Evolutionary conservation across 1,139 yeast genomes (phyloP), one percentile per base, ranked within the genome.

Genomic region (Kodamaea ohmeri): DNA sequence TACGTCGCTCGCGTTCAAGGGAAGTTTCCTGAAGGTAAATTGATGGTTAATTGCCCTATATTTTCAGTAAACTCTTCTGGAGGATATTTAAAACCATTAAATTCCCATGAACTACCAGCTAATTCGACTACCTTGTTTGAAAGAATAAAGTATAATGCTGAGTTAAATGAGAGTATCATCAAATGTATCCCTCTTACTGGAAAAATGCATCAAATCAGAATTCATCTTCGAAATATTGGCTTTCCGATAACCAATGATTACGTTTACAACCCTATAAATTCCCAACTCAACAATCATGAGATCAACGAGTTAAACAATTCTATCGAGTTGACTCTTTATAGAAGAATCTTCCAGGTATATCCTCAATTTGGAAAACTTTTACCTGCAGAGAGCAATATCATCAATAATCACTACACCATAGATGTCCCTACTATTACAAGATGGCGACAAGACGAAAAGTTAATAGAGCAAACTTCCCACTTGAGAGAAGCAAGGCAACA

Each of bases 161-260:
- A 43, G 1, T 26, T 50, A 9, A 53, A 80, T 47, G 72, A 81
- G 39, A 76, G 83, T 39, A 56, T 85, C 1, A 84, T 85, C 0
- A 51, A 65, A 36, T 84, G 95, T 52, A 66, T 62, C 44, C 95
- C 95, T 0, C 46, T 75, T 6, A 80, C 92, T 0, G 95, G 95
- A 0, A 70, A 84, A 49, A 83, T 85, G 48, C 95, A 85, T 55
- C 95, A 85, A 54, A 83, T 85, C 16, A 65, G 95, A 38, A 81
- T 84, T 6, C 95, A 85, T 60, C 58, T 85, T 21, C 69, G 85
- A 18, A 71, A 78, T 39, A 38, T 83, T 37, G 87, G 88, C 0
- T 65, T 56, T 47, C 92, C 95, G 0, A 86, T 87, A 8, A 71
- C 67, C 1, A 83, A 85, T 48, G 95, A 86, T 53, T 73, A 72